Base-by-base conservation (phyloP, 2,329 filamentous ascomycete species). In the Karstenula rhodostoma region DNA sequence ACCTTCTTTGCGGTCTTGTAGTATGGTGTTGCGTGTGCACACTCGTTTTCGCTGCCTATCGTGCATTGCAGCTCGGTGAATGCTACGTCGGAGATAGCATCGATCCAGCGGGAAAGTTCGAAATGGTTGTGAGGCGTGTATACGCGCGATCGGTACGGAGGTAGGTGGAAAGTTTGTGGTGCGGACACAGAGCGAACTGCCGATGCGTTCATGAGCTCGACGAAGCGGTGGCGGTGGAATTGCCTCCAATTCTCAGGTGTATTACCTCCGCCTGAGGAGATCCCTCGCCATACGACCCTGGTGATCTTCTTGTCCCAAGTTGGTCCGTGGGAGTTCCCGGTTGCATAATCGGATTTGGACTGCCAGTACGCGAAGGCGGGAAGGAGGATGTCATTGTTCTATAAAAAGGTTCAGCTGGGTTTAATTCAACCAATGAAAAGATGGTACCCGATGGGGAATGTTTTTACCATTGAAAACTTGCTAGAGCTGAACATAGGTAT, bases 141-240 rank as follows among this genome's bases (percentile, higher is more conserved):
- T 62, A 76, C 60, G 74, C 84, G 79, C 3, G 77, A 73, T 48
- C 69, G 64, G 65, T 77, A 69, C 49, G 71, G 56, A 43, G 74
- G 75, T 59, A 85, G 56, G 8, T 70, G 73, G 61, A 80, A 78
- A 40, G 81, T 82, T 19, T 75, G 75, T 4, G 76, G 73, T 47
- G 65, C 63, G 23, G 67, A 73, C 51, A 57, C 42, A 37, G 57
- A 58, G 27, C 40, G 69, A 4, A 90, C 80, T 58, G 82, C 83
- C 8, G 88, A 90, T 12, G 81, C 85, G 67, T 93, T 93, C 70
- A 89, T 85, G 87, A 93, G 90, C 48, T 87, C 82, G 1, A 92
- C 84, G 71, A 93, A 91, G 1, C 91, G 88, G 71, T 93, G 90
- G 3, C 90, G 86, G 64, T 93, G 90, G 70, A 92, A 93, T 0